Evolutionary conservation across 768 basidiomycete species (phyloP).

Genomic region (Collybia mongolica): DNA sequence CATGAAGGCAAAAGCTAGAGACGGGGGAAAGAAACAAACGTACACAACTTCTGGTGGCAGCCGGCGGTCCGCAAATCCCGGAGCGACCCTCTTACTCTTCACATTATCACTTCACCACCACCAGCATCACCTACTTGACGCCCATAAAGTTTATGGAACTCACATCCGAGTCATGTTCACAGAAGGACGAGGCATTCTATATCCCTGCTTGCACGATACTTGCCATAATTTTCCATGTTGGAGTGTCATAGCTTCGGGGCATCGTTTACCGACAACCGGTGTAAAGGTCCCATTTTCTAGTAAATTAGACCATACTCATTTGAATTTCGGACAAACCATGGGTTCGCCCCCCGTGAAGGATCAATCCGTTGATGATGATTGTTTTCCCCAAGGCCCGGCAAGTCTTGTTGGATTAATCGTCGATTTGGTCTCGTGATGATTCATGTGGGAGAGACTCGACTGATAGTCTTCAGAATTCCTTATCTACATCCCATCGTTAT

Average conservation of each 20-base stretch:
- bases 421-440: constrained; percentile 8
- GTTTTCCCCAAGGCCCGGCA: neutral
- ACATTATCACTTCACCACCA: too few species aligned
- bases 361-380: neutral
- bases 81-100: too few species aligned
- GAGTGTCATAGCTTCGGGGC: too few species aligned
- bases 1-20: too few species aligned
- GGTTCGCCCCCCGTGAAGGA: neutral
- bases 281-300: neutral
- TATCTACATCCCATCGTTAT: constrained; percentile 9
- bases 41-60: too few species aligned
- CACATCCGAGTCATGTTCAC: neutral
- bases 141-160: too few species aligned
- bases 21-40: too few species aligned
- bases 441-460: constrained; percentile 4
- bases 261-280: neutral
- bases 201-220: too few species aligned
- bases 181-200: neutral
- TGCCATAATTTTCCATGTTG: too few species aligned
- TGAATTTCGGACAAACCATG: neutral
- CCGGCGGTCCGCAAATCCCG: too few species aligned
- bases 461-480: neutral
- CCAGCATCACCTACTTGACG: too few species aligned
- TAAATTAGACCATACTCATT: neutral
- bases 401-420: neutral